phyloP scores from a whole-genome alignment of 1,284 basidiomycete species.

The Ceratobasidium papillatum region DNA sequence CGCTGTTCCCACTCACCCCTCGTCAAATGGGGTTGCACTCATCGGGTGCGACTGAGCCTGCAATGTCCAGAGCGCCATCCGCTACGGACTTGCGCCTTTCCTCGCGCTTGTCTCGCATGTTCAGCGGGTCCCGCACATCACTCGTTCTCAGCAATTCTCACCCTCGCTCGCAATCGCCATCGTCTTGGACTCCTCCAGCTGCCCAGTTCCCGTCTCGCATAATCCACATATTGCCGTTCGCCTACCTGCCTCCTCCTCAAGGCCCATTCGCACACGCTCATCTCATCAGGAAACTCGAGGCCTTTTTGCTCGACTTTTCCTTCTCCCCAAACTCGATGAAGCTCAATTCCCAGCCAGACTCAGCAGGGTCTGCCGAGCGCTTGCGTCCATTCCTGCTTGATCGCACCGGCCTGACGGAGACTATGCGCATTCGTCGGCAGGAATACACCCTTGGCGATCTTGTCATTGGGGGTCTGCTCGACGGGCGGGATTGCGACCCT shows the following conservation, averaged over 20 bases:
- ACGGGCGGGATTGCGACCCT: conserved; percentile 12
- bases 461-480: conserved; percentile 20
- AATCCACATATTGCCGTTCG: conserved; percentile 29
- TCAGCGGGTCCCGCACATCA: conserved; percentile 21
- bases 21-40: conserved; percentile 3
- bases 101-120: conserved; percentile 36
- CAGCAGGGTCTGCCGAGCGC: conserved; percentile 17
- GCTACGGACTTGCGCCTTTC: conserved; percentile 18
- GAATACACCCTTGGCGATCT: conserved; percentile 34
- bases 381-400: conserved; percentile 27
- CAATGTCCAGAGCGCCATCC: conserved; percentile 23
- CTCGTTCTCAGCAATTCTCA: conserved; percentile 37
- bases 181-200: conserved; percentile 3
- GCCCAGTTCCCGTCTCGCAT: conserved; percentile 15
- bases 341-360: conserved; percentile 21
- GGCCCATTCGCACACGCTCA: conserved; percentile 35
- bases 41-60: conserved; percentile 25
- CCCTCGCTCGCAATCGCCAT: conserved; percentile 17
- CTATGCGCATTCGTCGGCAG: conserved; percentile 32
- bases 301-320: conserved; percentile 37
- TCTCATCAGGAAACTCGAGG: conserved; percentile 32
- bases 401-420: conserved; percentile 24
- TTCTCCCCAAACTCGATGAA: conserved; percentile 21
- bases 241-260: conserved; percentile 19
- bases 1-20: conserved; percentile 26